Conservation (phyloP, 2,329 filamentous ascomycete species). For the Decorospora gaudefroyi region DNA sequence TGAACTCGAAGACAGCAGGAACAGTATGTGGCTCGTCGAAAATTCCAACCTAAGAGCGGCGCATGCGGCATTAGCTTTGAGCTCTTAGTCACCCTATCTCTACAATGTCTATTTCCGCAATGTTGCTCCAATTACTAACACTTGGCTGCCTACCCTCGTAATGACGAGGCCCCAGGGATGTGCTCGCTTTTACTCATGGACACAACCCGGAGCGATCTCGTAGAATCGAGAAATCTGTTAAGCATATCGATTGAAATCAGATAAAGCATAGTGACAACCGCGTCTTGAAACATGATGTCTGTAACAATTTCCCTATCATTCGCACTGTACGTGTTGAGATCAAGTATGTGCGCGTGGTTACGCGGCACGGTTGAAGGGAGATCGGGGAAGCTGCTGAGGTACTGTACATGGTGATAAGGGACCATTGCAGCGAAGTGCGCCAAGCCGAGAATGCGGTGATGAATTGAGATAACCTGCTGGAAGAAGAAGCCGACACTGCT, state of each 20-base stretch:
- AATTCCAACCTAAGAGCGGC: no score
- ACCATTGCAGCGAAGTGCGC: no score
- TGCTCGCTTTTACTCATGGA: background rate
- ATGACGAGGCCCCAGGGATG: background rate
- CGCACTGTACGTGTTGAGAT: no score
- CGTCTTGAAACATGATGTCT: background rate
- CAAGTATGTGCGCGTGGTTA: constrained; percentile 11
- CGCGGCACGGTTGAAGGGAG: constrained; percentile 2
- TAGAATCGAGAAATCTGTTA: background rate
- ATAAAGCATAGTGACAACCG: background rate
- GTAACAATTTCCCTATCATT: background rate
- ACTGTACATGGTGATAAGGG: background rate
- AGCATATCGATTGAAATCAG: background rate
- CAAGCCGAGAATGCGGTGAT: no score
- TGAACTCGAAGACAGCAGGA: constrained; percentile 1
- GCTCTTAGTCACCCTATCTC: background rate
- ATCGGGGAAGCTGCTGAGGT: background rate
- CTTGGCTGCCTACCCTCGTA: background rate
- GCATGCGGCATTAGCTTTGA: no score
- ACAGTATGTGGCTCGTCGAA: no score
- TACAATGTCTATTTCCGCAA: background rate
- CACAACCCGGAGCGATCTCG: background rate
- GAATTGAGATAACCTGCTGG: background rate
- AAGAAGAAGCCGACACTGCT: no score
- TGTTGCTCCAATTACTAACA: background rate